Evolutionary conservation across 73 alveolate genomes (phyloP), one percentile per base, ranked within the genome.

Genomic region (Stentor roeselii): DNA sequence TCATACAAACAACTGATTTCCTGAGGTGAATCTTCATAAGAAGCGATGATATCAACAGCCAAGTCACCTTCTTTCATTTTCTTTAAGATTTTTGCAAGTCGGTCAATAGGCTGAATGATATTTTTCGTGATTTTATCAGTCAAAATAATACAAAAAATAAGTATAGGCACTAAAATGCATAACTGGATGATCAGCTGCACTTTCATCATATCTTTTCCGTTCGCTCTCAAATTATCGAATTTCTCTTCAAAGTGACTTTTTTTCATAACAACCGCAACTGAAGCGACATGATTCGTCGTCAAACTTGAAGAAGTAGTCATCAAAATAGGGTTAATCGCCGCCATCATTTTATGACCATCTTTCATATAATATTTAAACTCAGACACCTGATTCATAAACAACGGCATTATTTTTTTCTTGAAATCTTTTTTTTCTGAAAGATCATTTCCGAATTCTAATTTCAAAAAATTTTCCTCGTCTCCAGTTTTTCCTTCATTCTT

Each of bases 241-340:
- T 67, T 67, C 14, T n/a, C 14, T 11, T 21, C 37, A 21, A 2
- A 1, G 37, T 34, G 27, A 0, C 41, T 21, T 34, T 67, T 32
- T 67, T 67, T 67, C 37, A 67, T 67, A 21, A 67, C 80, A 67
- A 67, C 37, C 0, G 42, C 80, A 21, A 67, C 80, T 21, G 80
- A 67, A 27, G 80, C 80, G 42, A 21, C 11, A 67, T 21, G 80
- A 30, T 21, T n/a, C 1, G 34, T 36, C 41, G 21, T 32, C 11
- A 40, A 30, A 2, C 34, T 67, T n/a, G 14, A 1, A 21, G 41
- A 21, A 67, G 21, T 21, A 15, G n/a, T 21, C 0, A 67, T 67
- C 80, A 21, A 27, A 0, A 67, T 67, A 67, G 41, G 37, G 41
- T 36, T 27, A 30, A 34, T 50, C 21, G 21, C 42, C 50, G 80